Evolutionary conservation across 1,284 basidiomycete species (phyloP).

Genomic region (Testicularia cyperi): DNA sequence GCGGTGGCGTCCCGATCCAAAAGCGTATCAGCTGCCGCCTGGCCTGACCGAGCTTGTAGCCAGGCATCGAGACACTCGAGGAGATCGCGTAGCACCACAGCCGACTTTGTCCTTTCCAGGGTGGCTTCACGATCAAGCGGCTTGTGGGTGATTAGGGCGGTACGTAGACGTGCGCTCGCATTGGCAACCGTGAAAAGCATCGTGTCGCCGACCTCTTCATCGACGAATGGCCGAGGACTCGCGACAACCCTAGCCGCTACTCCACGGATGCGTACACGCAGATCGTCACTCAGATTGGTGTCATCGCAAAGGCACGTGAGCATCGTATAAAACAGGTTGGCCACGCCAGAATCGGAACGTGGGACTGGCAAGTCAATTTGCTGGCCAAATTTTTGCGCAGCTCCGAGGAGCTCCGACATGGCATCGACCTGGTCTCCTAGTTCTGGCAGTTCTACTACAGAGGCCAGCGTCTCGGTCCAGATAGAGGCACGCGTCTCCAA

Average conservation of each 20-base stretch:
- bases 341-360: constrained; percentile 15
- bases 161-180: constrained; percentile 31
- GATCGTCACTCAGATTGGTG: constrained; percentile 3
- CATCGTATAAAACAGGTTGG: constrained; percentile 13
- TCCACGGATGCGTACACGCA: constrained; percentile 5
- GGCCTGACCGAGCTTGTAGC: constrained; percentile 5
- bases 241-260: constrained; percentile 11
- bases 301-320: constrained; percentile 15
- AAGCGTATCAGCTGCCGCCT: constrained; percentile 2
- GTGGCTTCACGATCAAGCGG: constrained; percentile 2
- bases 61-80: constrained; percentile 14
- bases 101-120: constrained; percentile 2
- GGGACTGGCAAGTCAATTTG: constrained; percentile 9
- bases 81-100: constrained; percentile 10
- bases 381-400: not conserved
- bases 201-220: constrained; percentile 1
- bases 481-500: constrained; percentile 8
- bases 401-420: constrained; percentile 16
- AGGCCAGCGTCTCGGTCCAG: constrained; percentile 31
- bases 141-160: constrained; percentile 12
- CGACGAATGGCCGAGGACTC: constrained; percentile 17
- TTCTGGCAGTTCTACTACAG: constrained; percentile 13
- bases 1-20: constrained; percentile 5
- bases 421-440: constrained; percentile 27
- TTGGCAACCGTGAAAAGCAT: constrained; percentile 34